Base-by-base conservation (phyloP, 2,329 filamentous ascomycete genomes). In the Podosphaera xanthii region DNA sequence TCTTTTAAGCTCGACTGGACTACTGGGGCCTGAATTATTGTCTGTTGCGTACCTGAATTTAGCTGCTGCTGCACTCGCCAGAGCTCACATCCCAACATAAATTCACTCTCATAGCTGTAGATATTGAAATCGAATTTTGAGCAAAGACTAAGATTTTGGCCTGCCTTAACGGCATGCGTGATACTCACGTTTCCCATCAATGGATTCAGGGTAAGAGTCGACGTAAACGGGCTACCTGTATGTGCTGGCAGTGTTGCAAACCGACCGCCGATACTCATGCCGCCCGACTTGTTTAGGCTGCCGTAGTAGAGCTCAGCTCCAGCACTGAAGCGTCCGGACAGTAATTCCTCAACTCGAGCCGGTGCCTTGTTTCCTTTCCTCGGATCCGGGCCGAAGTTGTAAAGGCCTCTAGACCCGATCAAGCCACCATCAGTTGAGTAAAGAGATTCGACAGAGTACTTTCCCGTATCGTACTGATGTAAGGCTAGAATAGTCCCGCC, bases 271-370 rank as follows among this genome's bases (percentile, higher is more conserved):
- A 94, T 80, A 63, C 88, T 95, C 69, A 96, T 81, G 54, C 92
- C 92, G 56, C 91, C 87, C 31, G 89, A 88, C 69, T 96, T 96
- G 70, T 96, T 97, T 61, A 96, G 73, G 0, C 90, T 84, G 31
- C 91, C 92, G 73, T 98, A 98, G 73, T 97, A 98, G 42, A 94
- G 76, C 71, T 98, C 92, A 59, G 83, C 91, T 42, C 92, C 92
- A 2, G 87, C 87, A 67, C 87, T 94, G 69, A 97, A 88, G 30
- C 91, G 82, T 7, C 86, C 90, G 73, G 82, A 85, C 60, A 83
- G 80, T 64, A 77, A 79, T 68, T 85, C 82, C 61, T 71, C 74
- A 1, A 64, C 66, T 34, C 67, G 66, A 1, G 62, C 62, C 9
- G 62, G 62, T 50, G 63, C 64, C 59, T 59, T 65, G 34, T 60